Base-by-base conservation (phyloP, 2,329 filamentous ascomycete species). In the Aquanectria penicillioides region DNA sequence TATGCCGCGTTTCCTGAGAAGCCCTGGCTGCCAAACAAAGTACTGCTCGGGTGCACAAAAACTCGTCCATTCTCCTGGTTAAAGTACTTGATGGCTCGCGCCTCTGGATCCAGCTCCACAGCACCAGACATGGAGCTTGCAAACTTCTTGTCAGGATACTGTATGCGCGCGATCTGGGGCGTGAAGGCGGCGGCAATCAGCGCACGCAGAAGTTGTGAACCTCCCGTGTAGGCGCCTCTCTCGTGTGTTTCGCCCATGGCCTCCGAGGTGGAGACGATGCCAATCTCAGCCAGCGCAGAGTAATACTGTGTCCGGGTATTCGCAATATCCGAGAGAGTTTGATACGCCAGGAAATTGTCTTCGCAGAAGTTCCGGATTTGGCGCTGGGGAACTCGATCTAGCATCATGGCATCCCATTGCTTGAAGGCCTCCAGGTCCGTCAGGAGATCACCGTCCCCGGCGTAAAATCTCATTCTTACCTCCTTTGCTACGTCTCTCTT, bases 121-220 rank as follows among this genome's bases (percentile, higher is more conserved):
- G 95, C 92, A 7, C 95, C 95, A 1, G 92, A 92, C 63, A 96
- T 86, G 3, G 92, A 93, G 29, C 89, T 88, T 11, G 92, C 91
- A 75, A 96, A 99, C 75, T 97, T 98, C 80, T 97, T 97, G 77
- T 97, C 93, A 0, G 95, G 95, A 67, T 97, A 92, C 64, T 93
- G 90, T 72, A 99, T 97, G 50, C 94, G 88, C 12, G 93, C 93
- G 64, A 97, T 88, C 76, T 98, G 94, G 0, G 95, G 95, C 25
- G 87, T 86, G 74, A 93, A 92, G 3, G 90, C 88, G 4, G 89
- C 89, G 4, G 90, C 90, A 22, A 92, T 85, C 20, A 93, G 78
- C 2, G 89, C 90, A 18, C 90, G 86, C 17, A 93, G 78, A 22
- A 93, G 82, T 12, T 82, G 75, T 15, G 73, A 71, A 10, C 78